phyloP scores from a whole-genome alignment of 495 filamentous ascomycete species.

The Immersiella caudata region DNA sequence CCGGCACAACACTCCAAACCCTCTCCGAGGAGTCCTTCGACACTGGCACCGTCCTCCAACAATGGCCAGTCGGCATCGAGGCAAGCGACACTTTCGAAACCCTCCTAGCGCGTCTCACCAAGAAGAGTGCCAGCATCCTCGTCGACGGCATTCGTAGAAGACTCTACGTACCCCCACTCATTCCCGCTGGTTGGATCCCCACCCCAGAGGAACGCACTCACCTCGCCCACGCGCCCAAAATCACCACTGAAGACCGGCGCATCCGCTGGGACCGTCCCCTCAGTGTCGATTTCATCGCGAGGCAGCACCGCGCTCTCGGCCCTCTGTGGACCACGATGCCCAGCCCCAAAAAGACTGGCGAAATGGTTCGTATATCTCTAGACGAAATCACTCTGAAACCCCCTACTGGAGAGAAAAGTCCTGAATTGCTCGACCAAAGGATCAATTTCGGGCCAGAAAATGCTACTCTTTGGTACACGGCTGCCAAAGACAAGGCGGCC shows the following conservation, averaged over 20 bases:
- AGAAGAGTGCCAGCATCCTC: slow-evolving; percentile 62
- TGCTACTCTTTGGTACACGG: no score
- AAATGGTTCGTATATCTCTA: not conserved
- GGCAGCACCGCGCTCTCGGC: not conserved
- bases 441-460: no score
- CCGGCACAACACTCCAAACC: slow-evolving; percentile 83
- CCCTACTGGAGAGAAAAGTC: no score
- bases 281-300: not conserved
- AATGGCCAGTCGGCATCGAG: slow-evolving; percentile 45
- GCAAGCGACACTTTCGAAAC: slow-evolving; percentile 1
- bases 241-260: not conserved
- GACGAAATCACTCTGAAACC: not conserved
- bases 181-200: slow-evolving; percentile 28
- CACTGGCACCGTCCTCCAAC: slow-evolving; percentile 70
- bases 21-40: slow-evolving; percentile 77
- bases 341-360: not conserved
- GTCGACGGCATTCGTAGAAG: slow-evolving; percentile 59
- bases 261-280: not conserved
- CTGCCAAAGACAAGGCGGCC: no score
- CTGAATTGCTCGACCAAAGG: no score
- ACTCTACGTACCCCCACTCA: slow-evolving; percentile 66
- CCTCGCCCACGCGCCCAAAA: slow-evolving; percentile 1
- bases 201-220: not conserved
- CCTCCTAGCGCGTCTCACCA: slow-evolving; percentile 48
- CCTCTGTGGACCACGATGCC: not conserved